phyloP scores from a whole-genome alignment of 306 rosid species.

The Comarum palustre region DNA sequence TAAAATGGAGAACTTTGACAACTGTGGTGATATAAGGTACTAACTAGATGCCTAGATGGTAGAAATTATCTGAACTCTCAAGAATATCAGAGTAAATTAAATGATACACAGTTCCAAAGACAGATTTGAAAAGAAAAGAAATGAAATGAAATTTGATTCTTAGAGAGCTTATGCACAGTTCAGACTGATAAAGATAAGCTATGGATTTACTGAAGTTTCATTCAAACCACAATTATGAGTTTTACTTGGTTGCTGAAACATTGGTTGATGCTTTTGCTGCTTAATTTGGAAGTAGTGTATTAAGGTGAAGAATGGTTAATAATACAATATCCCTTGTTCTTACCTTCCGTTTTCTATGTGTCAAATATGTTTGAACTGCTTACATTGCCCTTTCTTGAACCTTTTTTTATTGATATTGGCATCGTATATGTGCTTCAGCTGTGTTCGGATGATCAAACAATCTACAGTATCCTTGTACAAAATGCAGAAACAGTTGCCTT shows the following conservation, averaged over 20 bases:
- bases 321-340: neutral
- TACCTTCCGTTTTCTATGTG: neutral
- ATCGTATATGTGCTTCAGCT: conserved; percentile 32
- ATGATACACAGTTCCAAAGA: neutral
- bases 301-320: neutral
- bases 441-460: conserved; percentile 45
- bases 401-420: neutral
- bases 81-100: neutral
- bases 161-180: neutral
- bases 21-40: neutral
- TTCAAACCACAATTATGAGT: neutral
- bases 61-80: neutral
- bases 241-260: neutral
- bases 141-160: neutral
- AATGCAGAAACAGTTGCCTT: conserved; percentile 89
- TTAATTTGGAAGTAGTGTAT: neutral
- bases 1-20: neutral
- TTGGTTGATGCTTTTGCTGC: neutral
- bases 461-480: conserved; percentile 68
- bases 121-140: neutral
- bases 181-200: neutral
- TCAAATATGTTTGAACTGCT: conserved; percentile 1
- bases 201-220: neutral
- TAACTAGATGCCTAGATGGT: neutral
- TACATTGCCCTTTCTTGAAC: conserved; percentile 8